A percentile compares a stretch with the other conserved stretches of the same genome.
These are phyloP conservation scores for Nakaseomyces nivariensis DNA, from an alignment of 1,139 yeast species.

Conservation along the genomic window DNA sequence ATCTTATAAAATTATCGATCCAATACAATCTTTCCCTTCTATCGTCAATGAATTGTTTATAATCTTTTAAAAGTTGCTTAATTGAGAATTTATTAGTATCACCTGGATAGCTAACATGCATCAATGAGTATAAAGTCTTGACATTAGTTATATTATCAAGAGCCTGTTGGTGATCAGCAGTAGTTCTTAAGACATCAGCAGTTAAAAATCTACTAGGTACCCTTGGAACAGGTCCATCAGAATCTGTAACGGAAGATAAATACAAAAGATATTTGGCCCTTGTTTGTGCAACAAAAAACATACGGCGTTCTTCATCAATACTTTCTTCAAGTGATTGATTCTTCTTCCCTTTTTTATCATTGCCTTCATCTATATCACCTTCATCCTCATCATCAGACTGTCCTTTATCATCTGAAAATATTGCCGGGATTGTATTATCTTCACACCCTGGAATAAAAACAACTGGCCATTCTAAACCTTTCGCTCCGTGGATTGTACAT, in stretches of 20 bases:
- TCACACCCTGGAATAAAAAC: conserved; percentile 71
- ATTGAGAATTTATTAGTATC: conserved; percentile 16
- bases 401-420: conserved; percentile 33
- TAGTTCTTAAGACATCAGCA: conserved; percentile 19
- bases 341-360: conserved; percentile 9
- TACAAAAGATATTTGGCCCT: conserved; percentile 55
- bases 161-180: conserved; percentile 22
- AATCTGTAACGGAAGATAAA: conserved; percentile 25
- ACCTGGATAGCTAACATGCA: conserved; percentile 11
- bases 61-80: conserved; percentile 22
- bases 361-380: conserved; percentile 13
- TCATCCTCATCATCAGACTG: conserved; percentile 31
- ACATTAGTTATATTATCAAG: conserved; percentile 18
- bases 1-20: conserved; percentile 15
- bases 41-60: conserved; percentile 20
- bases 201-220: conserved; percentile 28
- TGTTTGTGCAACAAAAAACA: conserved; percentile 81
- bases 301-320: conserved; percentile 67
- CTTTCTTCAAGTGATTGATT: conserved; percentile 14
- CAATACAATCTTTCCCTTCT: conserved; percentile 25
- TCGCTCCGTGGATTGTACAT: conserved; percentile 84
- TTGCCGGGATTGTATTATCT: conserved; percentile 51
- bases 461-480: conserved; percentile 91
- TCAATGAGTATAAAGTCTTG: conserved; percentile 15
- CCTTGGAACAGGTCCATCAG: conserved; percentile 17